Percentiles rank a stretch among this genome's conserved stretches.
phyloP scores from a whole-genome alignment of 2,329 filamentous ascomycete genomes.

The Falciphora oryzae region DNA sequence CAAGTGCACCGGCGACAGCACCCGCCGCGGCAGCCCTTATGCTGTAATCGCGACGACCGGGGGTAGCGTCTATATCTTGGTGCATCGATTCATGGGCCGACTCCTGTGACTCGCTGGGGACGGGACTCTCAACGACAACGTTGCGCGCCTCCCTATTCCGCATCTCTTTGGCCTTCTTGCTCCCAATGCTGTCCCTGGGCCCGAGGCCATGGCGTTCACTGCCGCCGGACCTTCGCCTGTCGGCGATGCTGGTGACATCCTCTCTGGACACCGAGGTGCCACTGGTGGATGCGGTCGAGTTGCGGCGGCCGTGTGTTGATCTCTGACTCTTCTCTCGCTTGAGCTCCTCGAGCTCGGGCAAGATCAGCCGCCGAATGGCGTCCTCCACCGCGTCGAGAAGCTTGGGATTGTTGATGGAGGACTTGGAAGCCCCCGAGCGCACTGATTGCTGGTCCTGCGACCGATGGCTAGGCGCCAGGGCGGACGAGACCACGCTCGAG shows the following conservation, averaged over 20 bases:
- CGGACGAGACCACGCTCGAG: conserved; percentile 49
- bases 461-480: conserved; percentile 47
- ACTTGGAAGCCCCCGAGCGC: conserved; percentile 46
- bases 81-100: conserved; percentile 37
- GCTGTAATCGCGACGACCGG: conserved; percentile 30
- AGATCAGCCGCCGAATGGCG: conserved; percentile 79
- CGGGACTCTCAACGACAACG: conserved; percentile 45
- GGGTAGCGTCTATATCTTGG: conserved; percentile 35
- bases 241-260: conserved; percentile 43
- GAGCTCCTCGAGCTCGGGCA: conserved; percentile 86
- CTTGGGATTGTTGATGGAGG: conserved; percentile 88
- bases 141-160: conserved; percentile 51
- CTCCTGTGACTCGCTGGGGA: conserved; percentile 41
- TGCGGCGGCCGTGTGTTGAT: conserved; percentile 55
- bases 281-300: conserved; percentile 56
- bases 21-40: conserved; percentile 41
- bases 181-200: conserved; percentile 42
- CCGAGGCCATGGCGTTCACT: conserved; percentile 45
- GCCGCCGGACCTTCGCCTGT: conserved; percentile 55
- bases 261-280: conserved; percentile 49
- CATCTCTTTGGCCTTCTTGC: conserved; percentile 33
- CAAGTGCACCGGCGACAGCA: conserved; percentile 33
- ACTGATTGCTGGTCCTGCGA: conserved; percentile 50
- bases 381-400: conserved; percentile 89
- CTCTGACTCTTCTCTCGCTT: conserved; percentile 82